Conservation (phyloP, 2,329 filamentous ascomycete species). For the Aspergillus persii region DNA sequence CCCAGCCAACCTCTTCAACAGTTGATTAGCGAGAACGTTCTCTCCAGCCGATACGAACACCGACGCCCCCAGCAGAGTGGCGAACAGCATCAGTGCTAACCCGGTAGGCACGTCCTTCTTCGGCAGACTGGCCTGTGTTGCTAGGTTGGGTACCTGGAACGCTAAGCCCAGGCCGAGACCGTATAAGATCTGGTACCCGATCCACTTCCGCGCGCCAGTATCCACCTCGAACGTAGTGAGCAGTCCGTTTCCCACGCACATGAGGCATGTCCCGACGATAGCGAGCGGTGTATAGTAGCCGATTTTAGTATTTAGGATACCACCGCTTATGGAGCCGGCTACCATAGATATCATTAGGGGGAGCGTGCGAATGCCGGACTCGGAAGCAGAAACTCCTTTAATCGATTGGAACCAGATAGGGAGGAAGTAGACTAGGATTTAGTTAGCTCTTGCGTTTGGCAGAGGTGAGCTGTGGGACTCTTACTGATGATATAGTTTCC, state of each 20-base stretch:
- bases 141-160: conserved; percentile 36
- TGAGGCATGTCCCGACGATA: conserved; percentile 32
- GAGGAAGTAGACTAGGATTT: conserved; percentile 34
- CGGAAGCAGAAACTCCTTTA: conserved; percentile 40
- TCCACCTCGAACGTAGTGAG: conserved; percentile 39
- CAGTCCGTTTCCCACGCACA: conserved; percentile 41
- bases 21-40: background rate
- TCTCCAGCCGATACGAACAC: conserved; percentile 35
- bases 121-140: conserved; percentile 34
- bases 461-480: too few species aligned
- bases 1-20: background rate
- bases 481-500: too few species aligned
- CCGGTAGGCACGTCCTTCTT: conserved; percentile 33
- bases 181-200: conserved; percentile 35
- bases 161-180: conserved; percentile 35
- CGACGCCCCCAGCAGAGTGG: conserved; percentile 36
- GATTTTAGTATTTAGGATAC: conserved; percentile 27
- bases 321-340: conserved; percentile 33
- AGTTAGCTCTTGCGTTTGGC: too few species aligned
- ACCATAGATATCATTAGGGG: conserved; percentile 39
- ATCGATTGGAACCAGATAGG: conserved; percentile 51
- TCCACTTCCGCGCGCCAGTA: conserved; percentile 37
- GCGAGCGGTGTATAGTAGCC: conserved; percentile 36
- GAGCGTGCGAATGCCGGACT: conserved; percentile 45
- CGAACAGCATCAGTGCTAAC: conserved; percentile 35